Evolutionary conservation across 371 early-diverging fungal genomes (phyloP), one percentile per base, ranked within the genome.

Genomic region (Mortierella sp.): DNA sequence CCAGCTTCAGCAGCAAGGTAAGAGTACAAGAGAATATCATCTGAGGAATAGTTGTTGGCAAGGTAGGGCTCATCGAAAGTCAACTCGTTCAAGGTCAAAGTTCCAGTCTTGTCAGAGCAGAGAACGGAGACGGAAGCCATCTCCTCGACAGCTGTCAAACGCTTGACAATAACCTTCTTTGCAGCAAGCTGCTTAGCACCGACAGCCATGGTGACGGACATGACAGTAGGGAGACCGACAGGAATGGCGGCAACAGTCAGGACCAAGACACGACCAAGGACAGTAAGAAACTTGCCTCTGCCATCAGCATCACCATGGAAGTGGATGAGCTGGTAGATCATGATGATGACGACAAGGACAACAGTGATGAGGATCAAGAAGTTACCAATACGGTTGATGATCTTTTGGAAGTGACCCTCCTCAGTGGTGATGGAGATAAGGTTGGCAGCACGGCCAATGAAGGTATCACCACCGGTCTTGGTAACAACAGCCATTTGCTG

Each of bases 41-140:
- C 89, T 40, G 91, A 89, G 42, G 89, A 88, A 73, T 90, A 95
- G 26, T 86, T 83, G 47, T 87, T 86, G 76, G 90, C 73, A 23
- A 96, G 88, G 86, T 89, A 96, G 23, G 97, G 97, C 66, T 93
- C 92, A 62, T 94, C 94, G 82, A 97, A 96, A 15, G 95, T 92
- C 61, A 97, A 90, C 88, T 96, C 91, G 88, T 96, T 96, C 26
- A 93, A 85, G 15, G 98, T 98, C 58, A 98, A 87, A 22, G 99
- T 99, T 62, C 99, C 99, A 5, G 99, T 99, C 84, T 94, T 99
- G 85, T 99, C 99, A 9, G 96, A 96, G 84, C 97, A 97, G 31
- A 98, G 91, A 22, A 96, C 93, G 17, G 95, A 94, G 22, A 96
- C 96, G 0, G 97, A 96, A 7, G 97, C 98, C 72, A 98, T 87